Evolutionary conservation across 345 rosid species (phyloP), one percentile per base, ranked within the genome.

Genomic region (Raphanus raphanistrum): DNA sequence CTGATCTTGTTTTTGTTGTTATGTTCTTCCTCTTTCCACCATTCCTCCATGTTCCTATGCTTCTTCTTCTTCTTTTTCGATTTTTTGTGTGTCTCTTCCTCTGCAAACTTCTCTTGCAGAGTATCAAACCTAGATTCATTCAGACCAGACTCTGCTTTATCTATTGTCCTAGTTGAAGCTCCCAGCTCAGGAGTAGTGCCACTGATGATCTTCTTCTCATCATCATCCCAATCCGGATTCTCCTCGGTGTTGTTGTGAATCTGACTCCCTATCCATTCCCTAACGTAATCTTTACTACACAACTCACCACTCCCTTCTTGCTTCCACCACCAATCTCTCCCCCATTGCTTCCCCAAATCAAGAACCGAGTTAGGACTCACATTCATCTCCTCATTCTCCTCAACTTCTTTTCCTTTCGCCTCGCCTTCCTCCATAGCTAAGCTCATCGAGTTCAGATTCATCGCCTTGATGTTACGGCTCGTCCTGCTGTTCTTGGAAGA

Each of bases 281-380:
- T 89, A 9, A 95, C 96, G 62, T 95, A 93, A 84, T 95, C 99
- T 71, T 93, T 95, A 63, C 97, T 91, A 69, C 94, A 91, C 74
- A 93, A 73, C 73, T 95, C 99, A 55, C 92, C 96, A 80, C 93
- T 93, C 29, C 94, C 96, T 54, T 91, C 97, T 79, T 92, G 98
- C 80, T 89, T 93, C 97, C 98, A 92, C 99, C 99, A 95, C 99
- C 99, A 95, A 78, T 95, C 99, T 77, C 92, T 91, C 3, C 99
- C 97, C 99, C 99, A 93, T 71, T 92, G 97, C 61, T 90, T 71
- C 12, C 84, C 83, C 35, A 86, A 79, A 76, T 86, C 88, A 69
- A 68, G 83, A 81, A 71, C 85, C 63, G 74, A 73, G 17, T 79
- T 84, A 26, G 84, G 75, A 52, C 76, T 83, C 75, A 80, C 79